These are phyloP conservation scores for Solanum hybrid DNA, from an alignment of 305 asterid genomes.

Conservation along the genomic window DNA sequence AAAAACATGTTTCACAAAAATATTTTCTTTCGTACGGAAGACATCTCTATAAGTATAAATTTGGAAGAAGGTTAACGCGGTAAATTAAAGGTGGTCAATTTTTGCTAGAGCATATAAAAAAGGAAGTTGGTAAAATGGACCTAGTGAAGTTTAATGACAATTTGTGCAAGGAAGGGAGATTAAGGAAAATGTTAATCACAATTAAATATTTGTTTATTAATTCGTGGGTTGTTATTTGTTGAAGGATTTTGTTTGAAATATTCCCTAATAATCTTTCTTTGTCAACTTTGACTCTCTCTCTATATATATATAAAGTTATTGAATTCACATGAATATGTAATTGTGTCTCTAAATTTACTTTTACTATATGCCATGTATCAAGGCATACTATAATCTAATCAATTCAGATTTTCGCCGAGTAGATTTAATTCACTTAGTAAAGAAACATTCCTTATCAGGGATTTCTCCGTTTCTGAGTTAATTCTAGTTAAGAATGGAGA, in stretches of 20 bases:
- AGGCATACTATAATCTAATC: not conserved
- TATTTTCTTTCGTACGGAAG: too few relatives aligned
- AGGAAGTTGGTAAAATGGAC: not conserved
- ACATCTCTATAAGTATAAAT: too few relatives aligned
- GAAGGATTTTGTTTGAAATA: too few relatives aligned
- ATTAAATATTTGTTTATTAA: not conserved
- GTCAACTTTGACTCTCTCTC: not conserved
- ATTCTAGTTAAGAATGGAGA: too few relatives aligned
- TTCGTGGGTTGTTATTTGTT: not conserved
- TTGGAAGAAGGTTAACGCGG: too few relatives aligned
- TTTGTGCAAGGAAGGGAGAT: too few relatives aligned
- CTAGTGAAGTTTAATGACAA: too few relatives aligned
- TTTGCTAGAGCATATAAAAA: not conserved
- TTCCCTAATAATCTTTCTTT: not conserved
- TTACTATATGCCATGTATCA: not conserved
- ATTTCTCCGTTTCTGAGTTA: too few relatives aligned
- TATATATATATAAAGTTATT: not conserved
- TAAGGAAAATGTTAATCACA: not conserved
- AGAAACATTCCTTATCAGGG: too few relatives aligned
- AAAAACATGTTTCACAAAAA: not conserved
- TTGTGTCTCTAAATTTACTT: not conserved
- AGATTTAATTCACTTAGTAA: too few relatives aligned
- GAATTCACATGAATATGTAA: not conserved
- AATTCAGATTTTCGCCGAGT: too few relatives aligned
- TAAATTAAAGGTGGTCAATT: not conserved